Evolutionary conservation across 495 filamentous ascomycete genomes (phyloP).

Genomic region (Durotheca rogersii): DNA sequence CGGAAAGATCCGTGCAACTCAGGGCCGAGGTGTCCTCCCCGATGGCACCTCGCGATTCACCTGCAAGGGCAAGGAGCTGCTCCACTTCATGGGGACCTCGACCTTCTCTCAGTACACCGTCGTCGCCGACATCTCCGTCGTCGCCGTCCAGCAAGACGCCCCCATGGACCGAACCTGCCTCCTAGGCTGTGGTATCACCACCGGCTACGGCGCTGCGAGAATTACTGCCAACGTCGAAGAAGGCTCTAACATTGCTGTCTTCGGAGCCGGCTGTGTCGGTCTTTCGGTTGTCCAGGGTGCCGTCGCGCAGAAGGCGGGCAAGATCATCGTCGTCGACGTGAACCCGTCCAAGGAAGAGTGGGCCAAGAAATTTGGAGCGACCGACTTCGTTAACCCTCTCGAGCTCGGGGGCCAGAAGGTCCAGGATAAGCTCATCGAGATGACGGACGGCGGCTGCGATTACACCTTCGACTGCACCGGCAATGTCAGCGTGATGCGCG

Average conservation of each 20-base stretch:
- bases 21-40: conserved; percentile 95
- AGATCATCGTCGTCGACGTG: conserved; percentile 94
- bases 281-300: conserved; percentile 93
- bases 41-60: conserved; percentile 95
- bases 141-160: conserved; percentile 86
- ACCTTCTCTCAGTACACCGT: conserved; percentile 99
- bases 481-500: conserved; percentile 94
- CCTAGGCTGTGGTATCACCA: conserved; percentile 97
- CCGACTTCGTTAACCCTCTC: conserved; percentile 93
- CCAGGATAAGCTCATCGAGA: conserved; percentile 88
- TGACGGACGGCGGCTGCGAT: conserved; percentile 98
- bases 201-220: conserved; percentile 92
- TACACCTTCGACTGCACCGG: conserved; percentile 99
- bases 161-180: conserved; percentile 95
- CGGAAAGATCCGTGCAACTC: conserved; percentile 97
- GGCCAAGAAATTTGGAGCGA: conserved; percentile 91
- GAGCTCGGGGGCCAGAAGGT: conserved; percentile 75
- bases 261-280: conserved; percentile 94
- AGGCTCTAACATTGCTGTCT: conserved; percentile 88
- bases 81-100: conserved; percentile 99
- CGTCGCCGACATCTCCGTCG: conserved; percentile 96
- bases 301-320: conserved; percentile 78
- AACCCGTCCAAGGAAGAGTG: conserved; percentile 92
- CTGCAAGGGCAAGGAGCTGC: conserved; percentile 86
- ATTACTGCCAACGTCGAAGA: conserved; percentile 89